These are phyloP conservation scores for Colletotrichum sojae DNA, from an alignment of 2,329 filamentous ascomycete species.

Conservation along the genomic window DNA sequence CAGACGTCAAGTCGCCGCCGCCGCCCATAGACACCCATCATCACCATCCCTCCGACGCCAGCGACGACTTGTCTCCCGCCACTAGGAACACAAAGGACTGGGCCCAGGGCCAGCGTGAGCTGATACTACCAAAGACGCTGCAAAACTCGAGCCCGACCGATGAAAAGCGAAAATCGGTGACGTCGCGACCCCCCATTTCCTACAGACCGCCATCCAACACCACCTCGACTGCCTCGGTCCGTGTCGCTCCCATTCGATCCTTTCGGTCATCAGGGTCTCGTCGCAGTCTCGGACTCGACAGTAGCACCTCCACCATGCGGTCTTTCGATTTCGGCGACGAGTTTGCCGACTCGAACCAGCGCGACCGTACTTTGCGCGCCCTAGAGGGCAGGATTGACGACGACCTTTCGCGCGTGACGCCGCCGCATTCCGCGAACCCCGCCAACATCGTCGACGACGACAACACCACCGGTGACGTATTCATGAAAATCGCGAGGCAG, in stretches of 20 bases:
- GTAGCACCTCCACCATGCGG: constrained; percentile 60
- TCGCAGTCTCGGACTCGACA: constrained; percentile 67
- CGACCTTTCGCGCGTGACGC: constrained; percentile 56
- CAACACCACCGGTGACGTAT: constrained; percentile 69
- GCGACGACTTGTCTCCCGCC: constrained; percentile 44
- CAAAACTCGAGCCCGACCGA: constrained; percentile 57
- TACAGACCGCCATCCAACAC: constrained; percentile 59
- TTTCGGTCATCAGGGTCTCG: constrained; percentile 72
- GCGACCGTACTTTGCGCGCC: constrained; percentile 65
- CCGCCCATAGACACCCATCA: constrained; percentile 51
- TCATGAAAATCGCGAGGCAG: constrained; percentile 71
- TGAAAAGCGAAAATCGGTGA: constrained; percentile 61
- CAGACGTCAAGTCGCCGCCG: constrained; percentile 49
- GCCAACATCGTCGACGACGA: constrained; percentile 56
- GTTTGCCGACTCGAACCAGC: constrained; percentile 58
- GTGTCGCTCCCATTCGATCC: constrained; percentile 68
- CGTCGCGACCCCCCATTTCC: constrained; percentile 63
- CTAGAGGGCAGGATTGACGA: constrained; percentile 62
- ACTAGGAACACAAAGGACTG: constrained; percentile 53
- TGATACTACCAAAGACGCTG: constrained; percentile 61
- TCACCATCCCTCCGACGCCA: constrained; percentile 49
- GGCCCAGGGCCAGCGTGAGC: constrained; percentile 62
- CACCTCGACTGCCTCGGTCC: constrained; percentile 51
- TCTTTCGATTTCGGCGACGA: constrained; percentile 62
- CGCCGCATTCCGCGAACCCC: constrained; percentile 54